Conservation (phyloP, 192 early-diverging fungal genomes). For the Mortierella antarctica region DNA sequence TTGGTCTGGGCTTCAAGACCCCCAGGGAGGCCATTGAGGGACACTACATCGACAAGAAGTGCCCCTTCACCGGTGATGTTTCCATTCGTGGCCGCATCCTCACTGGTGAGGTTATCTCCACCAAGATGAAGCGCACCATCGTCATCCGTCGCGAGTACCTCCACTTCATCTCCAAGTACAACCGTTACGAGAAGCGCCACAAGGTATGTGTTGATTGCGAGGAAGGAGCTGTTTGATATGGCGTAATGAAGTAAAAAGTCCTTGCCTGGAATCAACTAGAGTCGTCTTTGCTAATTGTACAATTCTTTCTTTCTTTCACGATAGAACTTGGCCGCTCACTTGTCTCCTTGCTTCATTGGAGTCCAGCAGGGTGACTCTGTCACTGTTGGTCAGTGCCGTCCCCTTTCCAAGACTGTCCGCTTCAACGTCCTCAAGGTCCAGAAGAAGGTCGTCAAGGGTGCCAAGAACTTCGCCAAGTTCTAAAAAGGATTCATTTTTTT, state of each 20-base stretch:
- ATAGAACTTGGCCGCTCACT: slow-evolving; percentile 80
- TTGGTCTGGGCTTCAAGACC: slow-evolving; percentile 99
- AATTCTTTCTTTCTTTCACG: background rate
- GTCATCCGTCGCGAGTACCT: slow-evolving; percentile 99
- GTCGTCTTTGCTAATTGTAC: background rate
- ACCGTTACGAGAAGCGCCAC: slow-evolving; percentile 99
- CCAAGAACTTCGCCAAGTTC: slow-evolving; percentile 62
- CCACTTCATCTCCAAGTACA: slow-evolving; percentile 99
- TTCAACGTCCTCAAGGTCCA: slow-evolving; percentile 99
- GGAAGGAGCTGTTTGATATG: background rate
- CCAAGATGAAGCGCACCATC: slow-evolving; percentile 99
- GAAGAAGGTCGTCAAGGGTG: slow-evolving; percentile 70
- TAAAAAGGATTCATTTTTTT: slow-evolving; percentile 9
- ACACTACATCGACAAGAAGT: slow-evolving; percentile 99
- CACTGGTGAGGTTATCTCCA: slow-evolving; percentile 89
- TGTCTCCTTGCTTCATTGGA: slow-evolving; percentile 83
- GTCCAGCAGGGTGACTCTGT: slow-evolving; percentile 88
- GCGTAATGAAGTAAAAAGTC: background rate
- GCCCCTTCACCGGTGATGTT: slow-evolving; percentile 97
- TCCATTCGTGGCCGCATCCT: slow-evolving; percentile 99
- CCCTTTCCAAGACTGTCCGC: slow-evolving; percentile 99
- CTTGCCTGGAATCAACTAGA: background rate
- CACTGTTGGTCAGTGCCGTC: slow-evolving; percentile 99
- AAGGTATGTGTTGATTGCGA: slow-evolving; percentile 54
- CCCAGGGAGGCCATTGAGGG: slow-evolving; percentile 97